Evolutionary conservation across 768 basidiomycete genomes (phyloP).

Genomic region (Tylopilus vinaceipallidus): DNA sequence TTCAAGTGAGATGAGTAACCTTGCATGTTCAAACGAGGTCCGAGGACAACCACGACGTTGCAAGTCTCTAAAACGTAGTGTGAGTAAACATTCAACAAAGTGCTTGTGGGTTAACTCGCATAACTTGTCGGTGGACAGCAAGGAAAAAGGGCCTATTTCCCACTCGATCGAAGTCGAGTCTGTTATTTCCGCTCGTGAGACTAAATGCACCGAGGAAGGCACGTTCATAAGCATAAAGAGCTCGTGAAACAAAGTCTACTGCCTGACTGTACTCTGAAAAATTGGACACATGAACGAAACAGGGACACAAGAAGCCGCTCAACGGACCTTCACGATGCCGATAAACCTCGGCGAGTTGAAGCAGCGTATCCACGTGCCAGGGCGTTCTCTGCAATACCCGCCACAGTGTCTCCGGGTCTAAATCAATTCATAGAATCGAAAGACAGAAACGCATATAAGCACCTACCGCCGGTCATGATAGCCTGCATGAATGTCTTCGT

Average conservation of each 20-base stretch:
- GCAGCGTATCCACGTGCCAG: conserved; percentile 90
- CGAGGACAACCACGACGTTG: conserved; percentile 87
- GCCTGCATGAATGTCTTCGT: conserved; percentile 79
- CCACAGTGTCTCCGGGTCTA: conserved; percentile 79
- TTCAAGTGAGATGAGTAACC: conserved; percentile 82
- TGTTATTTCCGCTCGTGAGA: conserved; percentile 74
- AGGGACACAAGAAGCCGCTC: background rate
- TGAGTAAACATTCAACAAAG: background rate
- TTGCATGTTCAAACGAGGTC: conserved; percentile 88
- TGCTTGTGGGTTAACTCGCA: conserved; percentile 44
- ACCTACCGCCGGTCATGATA: conserved; percentile 78
- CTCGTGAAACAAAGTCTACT: conserved; percentile 87
- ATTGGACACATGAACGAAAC: background rate
- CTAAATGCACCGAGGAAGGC: conserved; percentile 85
- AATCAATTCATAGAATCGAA: background rate
- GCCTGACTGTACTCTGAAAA: conserved; percentile 74
- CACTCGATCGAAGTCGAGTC: conserved; percentile 86
- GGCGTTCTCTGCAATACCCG: conserved; percentile 73
- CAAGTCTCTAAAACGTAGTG: conserved; percentile 56
- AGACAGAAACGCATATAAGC: background rate
- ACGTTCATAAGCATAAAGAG: conserved; percentile 90
- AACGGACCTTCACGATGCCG: conserved; percentile 79
- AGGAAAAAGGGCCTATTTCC: conserved; percentile 94
- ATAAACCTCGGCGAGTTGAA: conserved; percentile 27
- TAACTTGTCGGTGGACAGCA: conserved; percentile 78